Base-by-base conservation (phyloP, 1,284 basidiomycete genomes). In the Leccinum ponderosum region DNA sequence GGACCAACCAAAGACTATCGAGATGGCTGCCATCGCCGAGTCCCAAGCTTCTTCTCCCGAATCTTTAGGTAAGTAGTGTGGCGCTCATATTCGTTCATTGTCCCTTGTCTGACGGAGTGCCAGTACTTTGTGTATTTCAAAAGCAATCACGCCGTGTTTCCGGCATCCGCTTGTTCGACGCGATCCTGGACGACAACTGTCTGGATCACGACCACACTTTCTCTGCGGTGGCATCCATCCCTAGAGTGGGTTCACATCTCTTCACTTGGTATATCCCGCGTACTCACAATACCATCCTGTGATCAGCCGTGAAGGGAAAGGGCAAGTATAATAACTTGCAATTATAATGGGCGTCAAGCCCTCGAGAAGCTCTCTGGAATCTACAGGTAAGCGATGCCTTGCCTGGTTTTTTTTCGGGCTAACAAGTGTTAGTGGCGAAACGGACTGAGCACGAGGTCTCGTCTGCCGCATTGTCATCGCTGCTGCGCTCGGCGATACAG, bases 1-100 rank as follows among this genome's bases (percentile, higher is more conserved):
- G 39, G n/a, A 42, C 39, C 39, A 42, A 17, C n/a, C 20, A 27
- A 69, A 57, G 58, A 53, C 53, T 31, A 12, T 39, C 22, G n/a
- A 29, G 35, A 5, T 48, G 48, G 22, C 55, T 56, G 12, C 65
- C 37, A 33, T 33, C 20, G 22, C n/a, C 3, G 53, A 35, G 22
- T 20, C 27, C 22, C 25, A 15, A 39, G 27, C 50, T 29, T 55
- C 53, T 53, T 57, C 17, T 42, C 39, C 39, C 48, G 44, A 52
- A 39, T 56, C 50, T 33, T 5, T 20, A 15, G 7, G 68, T 72
- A 42, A 69, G 69, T 33, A 3, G 17, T 53, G 48, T 47, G n/a
- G 14, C 7, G 3, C 8, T 42, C 5, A 11, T 55, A 22, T 31
- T 37, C 27, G 47, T 42, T 42, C 39, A 42, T 31, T 39, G 29